phyloP scores from a whole-genome alignment of 169 alveolate genomes.

The Fabrea salina region DNA sequence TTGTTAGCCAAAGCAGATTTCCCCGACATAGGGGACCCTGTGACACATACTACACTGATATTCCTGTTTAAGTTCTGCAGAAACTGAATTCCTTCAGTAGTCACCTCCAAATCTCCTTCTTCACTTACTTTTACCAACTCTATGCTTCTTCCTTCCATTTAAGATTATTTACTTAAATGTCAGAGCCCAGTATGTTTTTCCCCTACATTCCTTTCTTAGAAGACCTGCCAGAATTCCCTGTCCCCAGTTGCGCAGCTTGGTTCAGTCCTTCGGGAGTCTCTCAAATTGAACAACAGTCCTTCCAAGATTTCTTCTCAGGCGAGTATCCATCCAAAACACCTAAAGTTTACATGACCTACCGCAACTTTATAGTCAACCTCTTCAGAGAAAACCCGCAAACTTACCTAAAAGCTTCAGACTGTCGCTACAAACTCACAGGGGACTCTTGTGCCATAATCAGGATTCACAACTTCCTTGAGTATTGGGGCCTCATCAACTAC shows the following conservation, averaged over 20 bases:
- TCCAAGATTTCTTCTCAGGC: slow-evolving; percentile 74
- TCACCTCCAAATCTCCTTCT: slow-evolving; percentile 19
- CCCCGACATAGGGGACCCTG: slow-evolving; percentile 7
- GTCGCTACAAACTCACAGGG: slow-evolving; percentile 74
- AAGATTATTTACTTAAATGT: too few relatives aligned
- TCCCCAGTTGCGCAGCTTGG: slow-evolving; percentile 80
- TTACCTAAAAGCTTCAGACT: slow-evolving; percentile 68
- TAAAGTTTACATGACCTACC: slow-evolving; percentile 61
- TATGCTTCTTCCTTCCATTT: background rate
- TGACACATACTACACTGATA: background rate
- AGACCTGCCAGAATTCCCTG: too few relatives aligned
- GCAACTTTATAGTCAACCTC: slow-evolving; percentile 72
- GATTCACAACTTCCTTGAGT: slow-evolving; percentile 67
- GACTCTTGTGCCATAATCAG: slow-evolving; percentile 70
- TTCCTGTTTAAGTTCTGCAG: background rate
- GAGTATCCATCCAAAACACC: slow-evolving; percentile 77
- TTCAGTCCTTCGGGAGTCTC: slow-evolving; percentile 60
- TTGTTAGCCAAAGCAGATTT: slow-evolving; percentile 14
- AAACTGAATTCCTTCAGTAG: slow-evolving; percentile 8
- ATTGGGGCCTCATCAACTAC: slow-evolving; percentile 76
- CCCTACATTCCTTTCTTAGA: too few relatives aligned
- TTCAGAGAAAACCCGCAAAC: slow-evolving; percentile 64
- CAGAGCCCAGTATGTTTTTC: too few relatives aligned
- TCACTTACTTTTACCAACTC: background rate
- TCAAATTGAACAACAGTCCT: slow-evolving; percentile 60